Base-by-base conservation (phyloP, 768 basidiomycete species). In the Trametes gibbosa region DNA sequence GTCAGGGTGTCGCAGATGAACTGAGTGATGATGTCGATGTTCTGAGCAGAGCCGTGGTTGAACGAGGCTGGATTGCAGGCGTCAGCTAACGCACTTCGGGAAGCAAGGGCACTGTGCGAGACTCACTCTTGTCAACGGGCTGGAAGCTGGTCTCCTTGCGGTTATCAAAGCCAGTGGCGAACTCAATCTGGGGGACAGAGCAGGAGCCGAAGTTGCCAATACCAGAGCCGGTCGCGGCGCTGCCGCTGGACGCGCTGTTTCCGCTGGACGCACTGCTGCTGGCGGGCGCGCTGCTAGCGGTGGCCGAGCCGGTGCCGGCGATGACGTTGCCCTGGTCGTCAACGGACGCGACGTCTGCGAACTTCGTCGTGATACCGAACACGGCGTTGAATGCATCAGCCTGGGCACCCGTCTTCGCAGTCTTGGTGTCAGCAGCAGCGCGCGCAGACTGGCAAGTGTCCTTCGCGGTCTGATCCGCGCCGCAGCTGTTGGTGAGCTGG, bases 381-480 rank as follows among this genome's bases (percentile, higher is more conserved):
- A 70, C 78, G 19, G 74, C 75, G 71, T 87, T 86, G 77, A 86
- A 87, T 3, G 74, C 79, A 66, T 86, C 85, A 21, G 85, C 84
- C 64, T 84, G 81, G 14, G 72, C 77, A 63, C 85, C 85, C 14
- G 69, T 71, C 63, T 70, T 66, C 19, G 69, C 61, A 16, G 69
- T 55, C 19, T 45, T 32, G 27, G 56, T 57, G 59, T 66, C 65
- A 1, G 70, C 68, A 21, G 70, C 69, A 14, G 68, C 54, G 59
- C 72, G 74, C 4, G 74, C 72, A 0, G 76, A 49, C 13, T 70
- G 53, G 49, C 84, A 86, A 13, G 81, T 81, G n/a, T 68, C 73
- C 67, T 80, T 76, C 3, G 83, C 83, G 14, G 79, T 78, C 50
- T 74, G 72, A 65, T 86, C 79, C 9, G 84, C 83, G 17, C 73